These are phyloP conservation scores for Solanum pennellii DNA, from an alignment of 257 asterid species.

Conservation along the genomic window DNA sequence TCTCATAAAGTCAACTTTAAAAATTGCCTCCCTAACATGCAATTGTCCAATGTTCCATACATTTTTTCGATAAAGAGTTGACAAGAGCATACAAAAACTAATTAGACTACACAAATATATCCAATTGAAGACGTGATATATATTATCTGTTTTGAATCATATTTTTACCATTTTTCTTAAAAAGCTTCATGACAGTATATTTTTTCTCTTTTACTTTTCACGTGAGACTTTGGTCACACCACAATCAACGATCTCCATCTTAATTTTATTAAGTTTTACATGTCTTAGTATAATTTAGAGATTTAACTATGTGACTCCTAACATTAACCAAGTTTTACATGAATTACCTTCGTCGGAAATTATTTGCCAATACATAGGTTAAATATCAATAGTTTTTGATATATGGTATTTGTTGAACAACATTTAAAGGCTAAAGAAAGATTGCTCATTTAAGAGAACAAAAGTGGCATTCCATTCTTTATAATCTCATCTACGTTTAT, in stretches of 20 bases:
- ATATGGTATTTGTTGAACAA: too few relatives aligned
- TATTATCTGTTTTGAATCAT: neutral
- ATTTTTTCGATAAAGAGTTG: neutral
- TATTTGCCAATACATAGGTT: too few relatives aligned
- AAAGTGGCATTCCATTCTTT: too few relatives aligned
- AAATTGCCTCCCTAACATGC: neutral
- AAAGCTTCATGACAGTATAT: neutral
- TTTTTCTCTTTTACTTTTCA: neutral
- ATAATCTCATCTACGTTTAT: too few relatives aligned
- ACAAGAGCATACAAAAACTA: neutral
- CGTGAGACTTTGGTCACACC: neutral
- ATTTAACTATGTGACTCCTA: neutral
- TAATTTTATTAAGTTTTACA: neutral
- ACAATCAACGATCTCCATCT: neutral
- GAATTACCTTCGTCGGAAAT: too few relatives aligned
- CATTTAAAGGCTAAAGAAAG: too few relatives aligned
- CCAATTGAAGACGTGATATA: neutral
- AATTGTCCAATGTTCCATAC: neutral
- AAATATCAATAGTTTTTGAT: too few relatives aligned
- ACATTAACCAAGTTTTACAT: neutral
- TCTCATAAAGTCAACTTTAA: neutral
- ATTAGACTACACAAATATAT: neutral
- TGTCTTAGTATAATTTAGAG: neutral
- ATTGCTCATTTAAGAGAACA: too few relatives aligned
- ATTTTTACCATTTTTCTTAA: neutral